Conservation (phyloP, 1,284 basidiomycete genomes). For the Vanrija sp. region DNA sequence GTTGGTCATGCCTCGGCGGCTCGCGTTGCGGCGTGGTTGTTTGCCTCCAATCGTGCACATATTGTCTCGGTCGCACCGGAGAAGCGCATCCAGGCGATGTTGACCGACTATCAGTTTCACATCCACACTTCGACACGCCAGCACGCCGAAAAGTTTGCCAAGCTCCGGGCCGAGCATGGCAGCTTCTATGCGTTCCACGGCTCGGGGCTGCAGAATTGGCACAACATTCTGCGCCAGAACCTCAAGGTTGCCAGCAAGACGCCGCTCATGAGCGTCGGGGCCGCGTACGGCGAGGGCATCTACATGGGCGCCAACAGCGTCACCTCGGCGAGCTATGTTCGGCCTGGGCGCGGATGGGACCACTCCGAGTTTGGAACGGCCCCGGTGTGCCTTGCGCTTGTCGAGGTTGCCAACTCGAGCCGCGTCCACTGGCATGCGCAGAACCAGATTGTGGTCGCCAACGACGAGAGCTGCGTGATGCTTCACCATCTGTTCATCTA, state of each 20-base stretch:
- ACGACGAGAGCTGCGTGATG: conserved; percentile 11
- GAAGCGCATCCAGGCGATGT: conserved; percentile 1
- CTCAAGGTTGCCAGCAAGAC: conserved; percentile 11
- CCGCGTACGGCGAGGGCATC: conserved; percentile 6
- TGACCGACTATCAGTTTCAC: conserved; percentile 6
- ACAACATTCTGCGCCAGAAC: conserved; percentile 13
- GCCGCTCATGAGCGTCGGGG: conserved; percentile 4
- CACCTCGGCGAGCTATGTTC: background rate
- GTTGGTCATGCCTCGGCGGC: background rate
- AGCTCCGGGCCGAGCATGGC: conserved; percentile 3
- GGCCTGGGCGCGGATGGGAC: background rate
- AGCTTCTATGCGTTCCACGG: conserved; percentile 9
- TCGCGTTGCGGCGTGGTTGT: conserved; percentile 3
- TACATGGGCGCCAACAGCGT: background rate
- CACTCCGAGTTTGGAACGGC: background rate
- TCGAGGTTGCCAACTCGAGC: conserved; percentile 12
- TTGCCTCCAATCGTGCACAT: conserved; percentile 13
- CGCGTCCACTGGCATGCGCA: conserved; percentile 3
- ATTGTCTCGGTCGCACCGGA: conserved; percentile 1
- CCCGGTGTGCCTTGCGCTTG: conserved; percentile 2
- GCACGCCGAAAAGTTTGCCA: conserved; percentile 9
- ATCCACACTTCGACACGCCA: conserved; percentile 11
- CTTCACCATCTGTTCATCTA: conserved; percentile 13
- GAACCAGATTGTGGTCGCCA: conserved; percentile 1
- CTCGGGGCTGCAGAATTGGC: conserved; percentile 8